Base-by-base conservation (phyloP, 345 rosid genomes). In the Citrus maxima region DNA sequence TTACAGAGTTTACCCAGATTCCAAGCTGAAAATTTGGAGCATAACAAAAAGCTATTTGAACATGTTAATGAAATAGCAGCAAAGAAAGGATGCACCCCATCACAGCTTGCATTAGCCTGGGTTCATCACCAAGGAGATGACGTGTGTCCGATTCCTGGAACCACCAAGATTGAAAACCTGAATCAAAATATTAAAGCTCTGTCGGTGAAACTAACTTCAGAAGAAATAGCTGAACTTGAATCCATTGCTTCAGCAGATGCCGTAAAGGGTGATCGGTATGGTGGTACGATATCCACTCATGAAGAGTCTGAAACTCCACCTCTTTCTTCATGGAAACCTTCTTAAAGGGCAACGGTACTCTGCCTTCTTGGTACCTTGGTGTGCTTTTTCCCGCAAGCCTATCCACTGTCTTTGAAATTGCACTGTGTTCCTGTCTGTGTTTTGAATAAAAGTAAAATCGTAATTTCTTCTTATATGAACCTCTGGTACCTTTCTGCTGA, bases 41-140 rank as follows among this genome's bases (percentile, higher is more conserved):
- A 88, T 67, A 89, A 89, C 80, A 71, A 73, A 66, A 74, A 73
- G 22, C 55, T 90, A 0, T 90, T 80, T 7, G 90, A 89, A 61
- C 80, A 61, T 10, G 89, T 89, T 54, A 84, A 66, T 56, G 89
- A 77, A 58, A 89, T 90, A 35, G 88, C 92, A 0, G 70, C 37
- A 3, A 87, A 81, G 80, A 91, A 91, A 68, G 83, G 85, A 1
- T 91, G 95, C 88, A 84, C 89, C 32, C 81, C 91, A 0, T 87
- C 84, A n/a, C 92, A 91, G 82, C 84, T 93, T 68, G 97, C 95
- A 34, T 77, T 91, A 2, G 89, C 93, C n/a, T 93, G 92, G 97
- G 81, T 90, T 51, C 94, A 90, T 79, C 91, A 86, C 82, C 90
- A 85, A 32, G 92, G 94, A 58, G 84, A 84, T 5, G 94, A 92